phyloP scores from a whole-genome alignment of 148 eudicot species.

The Spergularia marina region DNA sequence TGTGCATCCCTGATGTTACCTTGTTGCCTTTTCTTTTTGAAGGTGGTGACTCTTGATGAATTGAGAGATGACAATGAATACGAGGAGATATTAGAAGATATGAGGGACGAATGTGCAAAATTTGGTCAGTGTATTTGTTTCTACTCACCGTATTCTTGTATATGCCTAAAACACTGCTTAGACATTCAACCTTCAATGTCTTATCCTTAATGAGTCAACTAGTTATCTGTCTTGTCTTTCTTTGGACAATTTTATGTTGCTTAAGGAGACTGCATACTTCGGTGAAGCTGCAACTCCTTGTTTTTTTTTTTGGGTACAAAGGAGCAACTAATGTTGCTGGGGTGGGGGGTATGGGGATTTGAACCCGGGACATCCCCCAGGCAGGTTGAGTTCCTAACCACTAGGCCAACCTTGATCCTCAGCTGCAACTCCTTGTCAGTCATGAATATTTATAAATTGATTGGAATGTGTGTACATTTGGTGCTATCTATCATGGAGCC shows the following conservation, averaged over 20 bases:
- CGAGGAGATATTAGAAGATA: constrained; percentile 86
- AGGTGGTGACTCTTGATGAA: constrained; percentile 72
- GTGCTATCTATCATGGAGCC: no score
- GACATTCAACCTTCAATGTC: neutral
- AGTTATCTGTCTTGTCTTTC: neutral
- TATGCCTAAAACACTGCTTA: neutral
- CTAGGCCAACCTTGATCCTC: no score
- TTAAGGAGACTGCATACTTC: no score
- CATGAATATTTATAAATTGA: no score
- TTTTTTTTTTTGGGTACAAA: no score
- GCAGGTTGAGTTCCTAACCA: no score
- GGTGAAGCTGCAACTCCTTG: no score
- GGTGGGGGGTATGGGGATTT: no score
- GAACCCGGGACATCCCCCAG: no score
- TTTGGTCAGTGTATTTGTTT: constrained; percentile 51
- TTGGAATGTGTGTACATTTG: no score
- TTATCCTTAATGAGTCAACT: neutral
- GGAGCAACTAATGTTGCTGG: no score
- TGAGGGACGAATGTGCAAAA: constrained; percentile 82
- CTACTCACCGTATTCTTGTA: neutral
- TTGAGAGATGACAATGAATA: constrained; percentile 77
- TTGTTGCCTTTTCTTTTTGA: constrained; percentile 11
- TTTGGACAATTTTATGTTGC: neutral
- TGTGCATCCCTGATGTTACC: constrained; percentile 6
- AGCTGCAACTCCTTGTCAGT: no score